These are phyloP conservation scores for Carex scoparia DNA, from an alignment of 176 grass and related monocot genomes.

Conservation along the genomic window DNA sequence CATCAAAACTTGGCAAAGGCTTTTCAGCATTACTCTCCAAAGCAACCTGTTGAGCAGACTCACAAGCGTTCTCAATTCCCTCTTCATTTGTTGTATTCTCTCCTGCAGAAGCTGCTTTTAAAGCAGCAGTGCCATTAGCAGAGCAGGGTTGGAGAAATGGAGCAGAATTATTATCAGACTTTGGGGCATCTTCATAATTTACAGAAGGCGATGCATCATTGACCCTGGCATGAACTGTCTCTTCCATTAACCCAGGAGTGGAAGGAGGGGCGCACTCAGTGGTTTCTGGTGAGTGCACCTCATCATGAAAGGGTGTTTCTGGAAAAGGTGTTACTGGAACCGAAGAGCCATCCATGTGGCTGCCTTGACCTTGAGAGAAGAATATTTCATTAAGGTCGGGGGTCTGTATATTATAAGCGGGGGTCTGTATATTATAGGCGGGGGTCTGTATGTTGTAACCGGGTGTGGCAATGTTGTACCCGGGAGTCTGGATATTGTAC, in stretches of 20 bases:
- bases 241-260: constrained; percentile 88
- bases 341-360: constrained; percentile 43
- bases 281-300: constrained; percentile 55
- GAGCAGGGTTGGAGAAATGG: constrained; percentile 29
- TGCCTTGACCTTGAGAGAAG: constrained; percentile 46
- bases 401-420: constrained; percentile 43
- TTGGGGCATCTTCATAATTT: constrained; percentile 51
- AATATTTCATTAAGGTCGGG: constrained; percentile 90
- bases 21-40: constrained; percentile 7
- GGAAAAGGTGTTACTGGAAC: constrained; percentile 39
- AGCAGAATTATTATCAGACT: constrained; percentile 40
- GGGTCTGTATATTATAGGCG: constrained; percentile 31
- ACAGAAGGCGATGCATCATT: constrained; percentile 57
- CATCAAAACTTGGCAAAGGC: neutral
- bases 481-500: constrained; percentile 50
- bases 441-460: constrained; percentile 23
- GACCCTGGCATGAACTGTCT: constrained; percentile 63
- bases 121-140: constrained; percentile 35
- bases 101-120: constrained; percentile 20
- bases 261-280: constrained; percentile 63
- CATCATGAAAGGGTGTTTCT: constrained; percentile 38
- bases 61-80: constrained; percentile 8
- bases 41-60: neutral
- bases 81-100: constrained; percentile 1
- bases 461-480: constrained; percentile 25